phyloP scores from a whole-genome alignment of 148 eudicot species.

The Polygonum maritimum region DNA sequence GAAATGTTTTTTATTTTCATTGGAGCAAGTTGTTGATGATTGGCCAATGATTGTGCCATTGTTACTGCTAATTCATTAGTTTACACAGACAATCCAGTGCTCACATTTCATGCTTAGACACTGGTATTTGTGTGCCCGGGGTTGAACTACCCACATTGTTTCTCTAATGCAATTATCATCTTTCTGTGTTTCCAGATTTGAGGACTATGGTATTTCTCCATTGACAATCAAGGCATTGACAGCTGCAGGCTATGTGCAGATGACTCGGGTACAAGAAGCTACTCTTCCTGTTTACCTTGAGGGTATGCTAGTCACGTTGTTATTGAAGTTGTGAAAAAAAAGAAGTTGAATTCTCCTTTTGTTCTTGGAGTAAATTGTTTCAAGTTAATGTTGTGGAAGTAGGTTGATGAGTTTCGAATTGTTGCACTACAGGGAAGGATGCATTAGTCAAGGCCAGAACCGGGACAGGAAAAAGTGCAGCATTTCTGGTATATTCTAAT shows the following conservation, averaged over 20 bases:
- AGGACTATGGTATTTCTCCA: slow-evolving; percentile 69
- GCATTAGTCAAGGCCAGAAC: slow-evolving; percentile 78
- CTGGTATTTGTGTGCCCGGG: background rate
- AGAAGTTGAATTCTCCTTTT: background rate
- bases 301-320: slow-evolving; percentile 32
- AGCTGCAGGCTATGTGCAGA: slow-evolving; percentile 70
- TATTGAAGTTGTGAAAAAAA: background rate
- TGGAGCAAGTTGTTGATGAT: background rate
- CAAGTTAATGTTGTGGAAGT: background rate
- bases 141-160: background rate
- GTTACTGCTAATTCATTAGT: background rate
- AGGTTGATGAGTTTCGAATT: slow-evolving; percentile 14
- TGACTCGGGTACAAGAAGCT: slow-evolving; percentile 88
- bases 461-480: slow-evolving; percentile 88
- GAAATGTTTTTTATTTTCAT: background rate
- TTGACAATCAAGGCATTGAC: slow-evolving; percentile 70
- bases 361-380: background rate
- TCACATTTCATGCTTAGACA: background rate
- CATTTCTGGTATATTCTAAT: slow-evolving; percentile 73
- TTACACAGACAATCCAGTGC: background rate
- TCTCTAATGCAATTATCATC: background rate
- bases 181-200: slow-evolving; percentile 51
- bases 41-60: background rate
- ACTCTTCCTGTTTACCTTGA: slow-evolving; percentile 60
- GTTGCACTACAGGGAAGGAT: slow-evolving; percentile 59